These are phyloP conservation scores for Neurospora sp. DNA, from an alignment of 495 filamentous ascomycete species.

Conservation along the genomic window DNA sequence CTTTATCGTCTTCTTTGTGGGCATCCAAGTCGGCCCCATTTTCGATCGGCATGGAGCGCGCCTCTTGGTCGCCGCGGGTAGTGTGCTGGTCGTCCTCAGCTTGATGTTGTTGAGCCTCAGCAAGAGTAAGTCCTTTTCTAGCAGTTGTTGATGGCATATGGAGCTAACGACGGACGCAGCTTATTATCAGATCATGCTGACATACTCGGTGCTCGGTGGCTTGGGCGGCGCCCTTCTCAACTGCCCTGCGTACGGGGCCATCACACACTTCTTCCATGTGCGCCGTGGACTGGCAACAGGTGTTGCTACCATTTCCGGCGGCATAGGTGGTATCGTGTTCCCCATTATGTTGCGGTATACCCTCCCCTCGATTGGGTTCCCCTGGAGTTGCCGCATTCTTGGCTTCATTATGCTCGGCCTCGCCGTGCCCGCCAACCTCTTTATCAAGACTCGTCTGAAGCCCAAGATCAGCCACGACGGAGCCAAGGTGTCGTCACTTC, in stretches of 20 bases:
- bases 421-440: slow-evolving; percentile 40
- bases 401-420: slow-evolving; percentile 47
- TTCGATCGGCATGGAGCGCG: slow-evolving; percentile 54
- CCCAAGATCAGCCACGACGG: slow-evolving; percentile 16
- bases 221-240: slow-evolving; percentile 48
- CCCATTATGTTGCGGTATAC: slow-evolving; percentile 44
- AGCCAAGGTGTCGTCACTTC: slow-evolving; percentile 22
- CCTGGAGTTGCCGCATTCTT: slow-evolving; percentile 48
- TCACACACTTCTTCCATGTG: slow-evolving; percentile 56
- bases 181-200: slow-evolving; percentile 61
- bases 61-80: slow-evolving; percentile 41
- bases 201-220: slow-evolving; percentile 47
- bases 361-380: slow-evolving; percentile 44
- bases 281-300: slow-evolving; percentile 54
- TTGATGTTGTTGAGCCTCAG: slow-evolving; percentile 45
- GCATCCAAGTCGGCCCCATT: slow-evolving; percentile 56
- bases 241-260: slow-evolving; percentile 46
- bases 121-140: slow-evolving; percentile 18
- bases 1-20: slow-evolving; percentile 53
- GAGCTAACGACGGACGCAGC: slow-evolving; percentile 11
- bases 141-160: slow-evolving; percentile 1
- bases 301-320: slow-evolving; percentile 50
- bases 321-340: slow-evolving; percentile 51
- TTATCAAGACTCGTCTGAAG: slow-evolving; percentile 44
- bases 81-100: slow-evolving; percentile 38